Evolutionary conservation across 441 rosid genomes (phyloP).

Genomic region (Adansonia madagascariensis): DNA sequence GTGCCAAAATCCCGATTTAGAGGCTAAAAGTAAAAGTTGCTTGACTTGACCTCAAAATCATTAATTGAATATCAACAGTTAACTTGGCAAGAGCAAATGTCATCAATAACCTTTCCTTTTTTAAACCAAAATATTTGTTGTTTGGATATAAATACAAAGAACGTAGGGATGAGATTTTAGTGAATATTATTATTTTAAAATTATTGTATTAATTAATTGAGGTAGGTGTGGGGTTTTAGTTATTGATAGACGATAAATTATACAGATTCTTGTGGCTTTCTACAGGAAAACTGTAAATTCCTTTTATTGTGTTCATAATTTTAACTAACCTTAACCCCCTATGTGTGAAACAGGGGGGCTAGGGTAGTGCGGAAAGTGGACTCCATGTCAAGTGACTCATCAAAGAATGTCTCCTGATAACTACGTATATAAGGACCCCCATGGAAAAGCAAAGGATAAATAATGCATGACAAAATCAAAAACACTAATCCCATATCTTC

Average conservation of each 20-base stretch:
- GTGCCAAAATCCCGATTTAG: conserved; percentile 22
- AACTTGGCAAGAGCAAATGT: too few species aligned
- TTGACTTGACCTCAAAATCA: conserved; percentile 38
- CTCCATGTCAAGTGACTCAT: conserved; percentile 39
- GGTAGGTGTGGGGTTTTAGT: too few species aligned
- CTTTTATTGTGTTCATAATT: too few species aligned
- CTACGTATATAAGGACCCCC: conserved; percentile 35
- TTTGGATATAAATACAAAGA: too few species aligned
- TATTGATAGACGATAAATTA: not conserved
- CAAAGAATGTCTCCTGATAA: conserved; percentile 12
- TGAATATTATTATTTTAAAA: too few species aligned
- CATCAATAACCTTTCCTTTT: too few species aligned
- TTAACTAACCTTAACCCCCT: conserved; percentile 7
- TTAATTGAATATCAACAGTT: conserved; percentile 21
- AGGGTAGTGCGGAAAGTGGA: conserved; percentile 50
- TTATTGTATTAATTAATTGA: too few species aligned
- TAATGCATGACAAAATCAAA: conserved; percentile 39
- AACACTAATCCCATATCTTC: not conserved
- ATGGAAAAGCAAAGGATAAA: conserved; percentile 4
- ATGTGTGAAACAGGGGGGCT: conserved; percentile 37
- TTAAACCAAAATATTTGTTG: too few species aligned
- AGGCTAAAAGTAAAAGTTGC: conserved; percentile 21
- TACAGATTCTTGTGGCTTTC: conserved; percentile 11
- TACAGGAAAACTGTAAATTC: not conserved
- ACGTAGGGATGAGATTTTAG: too few species aligned